Evolutionary conservation across 495 filamentous ascomycete species (phyloP).

Genomic region (Xanthoparmelia taractica): DNA sequence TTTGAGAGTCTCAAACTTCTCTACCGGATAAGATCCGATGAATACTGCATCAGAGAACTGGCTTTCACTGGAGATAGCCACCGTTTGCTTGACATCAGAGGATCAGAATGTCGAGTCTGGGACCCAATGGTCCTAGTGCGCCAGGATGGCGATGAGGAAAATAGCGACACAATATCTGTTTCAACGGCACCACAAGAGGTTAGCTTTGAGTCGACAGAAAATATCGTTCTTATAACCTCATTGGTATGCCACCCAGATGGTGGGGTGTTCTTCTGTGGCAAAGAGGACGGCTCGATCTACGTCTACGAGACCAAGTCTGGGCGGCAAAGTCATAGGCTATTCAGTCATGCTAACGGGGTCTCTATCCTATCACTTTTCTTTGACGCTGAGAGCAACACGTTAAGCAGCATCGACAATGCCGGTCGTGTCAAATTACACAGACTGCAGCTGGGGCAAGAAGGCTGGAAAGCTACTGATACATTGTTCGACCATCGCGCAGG

Average conservation of each 20-base stretch:
- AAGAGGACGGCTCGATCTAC: slow-evolving; percentile 20
- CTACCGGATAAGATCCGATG: slow-evolving; percentile 28
- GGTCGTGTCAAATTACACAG: slow-evolving; percentile 14
- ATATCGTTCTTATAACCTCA: slow-evolving; percentile 11
- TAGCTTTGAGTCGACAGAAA: slow-evolving; percentile 10
- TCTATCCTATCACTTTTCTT: slow-evolving; percentile 15
- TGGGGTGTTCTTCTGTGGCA: slow-evolving; percentile 19
- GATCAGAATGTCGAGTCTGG: slow-evolving; percentile 33
- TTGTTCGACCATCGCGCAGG: slow-evolving; percentile 14
- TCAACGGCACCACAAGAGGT: slow-evolving; percentile 19
- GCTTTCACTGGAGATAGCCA: slow-evolving; percentile 29
- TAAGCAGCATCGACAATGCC: slow-evolving; percentile 13
- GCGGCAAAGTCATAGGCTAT: slow-evolving; percentile 11
- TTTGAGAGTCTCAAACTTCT: slow-evolving; percentile 33
- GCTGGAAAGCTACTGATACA: slow-evolving; percentile 7
- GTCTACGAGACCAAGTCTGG: slow-evolving; percentile 19
- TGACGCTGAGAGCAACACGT: slow-evolving; percentile 6
- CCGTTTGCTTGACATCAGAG: slow-evolving; percentile 31
- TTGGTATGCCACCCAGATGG: slow-evolving; percentile 8
- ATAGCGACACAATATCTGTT: slow-evolving; percentile 23
- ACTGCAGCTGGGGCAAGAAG: not conserved
- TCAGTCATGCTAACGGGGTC: slow-evolving; percentile 16
- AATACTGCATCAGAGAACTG: slow-evolving; percentile 26
- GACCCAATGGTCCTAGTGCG: slow-evolving; percentile 22
- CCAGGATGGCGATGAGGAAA: slow-evolving; percentile 23